Conservation (phyloP, 192 early-diverging fungal species). For the Coemansia erecta region DNA sequence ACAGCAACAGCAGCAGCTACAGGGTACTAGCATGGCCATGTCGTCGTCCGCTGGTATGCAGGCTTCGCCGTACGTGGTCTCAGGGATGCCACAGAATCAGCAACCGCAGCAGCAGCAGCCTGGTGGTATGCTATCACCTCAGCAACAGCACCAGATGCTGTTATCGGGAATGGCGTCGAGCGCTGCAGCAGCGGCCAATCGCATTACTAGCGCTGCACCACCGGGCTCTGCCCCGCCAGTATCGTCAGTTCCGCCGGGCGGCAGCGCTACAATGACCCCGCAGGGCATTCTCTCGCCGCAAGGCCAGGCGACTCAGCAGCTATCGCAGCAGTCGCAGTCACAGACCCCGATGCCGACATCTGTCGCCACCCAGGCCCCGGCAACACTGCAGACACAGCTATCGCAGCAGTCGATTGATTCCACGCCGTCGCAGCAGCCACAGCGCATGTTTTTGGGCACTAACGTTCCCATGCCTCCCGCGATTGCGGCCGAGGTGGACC, state of each 20-base stretch:
- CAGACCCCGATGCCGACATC: constrained; percentile 6
- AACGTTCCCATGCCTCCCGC: constrained; percentile 27
- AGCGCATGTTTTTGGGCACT: constrained; percentile 26
- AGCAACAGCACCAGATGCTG: constrained; percentile 10
- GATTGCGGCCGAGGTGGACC: constrained; percentile 23
- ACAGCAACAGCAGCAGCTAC: constrained; percentile 21
- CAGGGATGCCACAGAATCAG: constrained; percentile 23
- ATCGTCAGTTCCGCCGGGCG: background rate
- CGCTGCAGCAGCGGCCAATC: background rate
- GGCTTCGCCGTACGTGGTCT: constrained; percentile 15
- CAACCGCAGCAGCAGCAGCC: background rate
- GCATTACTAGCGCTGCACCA: too few species aligned
- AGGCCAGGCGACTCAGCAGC: constrained; percentile 8
- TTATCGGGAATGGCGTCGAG: constrained; percentile 4
- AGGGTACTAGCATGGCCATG: background rate
- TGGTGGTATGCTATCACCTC: constrained; percentile 7
- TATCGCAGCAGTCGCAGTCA: constrained; percentile 17
- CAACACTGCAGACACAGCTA: constrained; percentile 13
- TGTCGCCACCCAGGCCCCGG: constrained; percentile 8
- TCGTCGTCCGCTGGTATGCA: constrained; percentile 11
- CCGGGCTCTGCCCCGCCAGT: too few species aligned
- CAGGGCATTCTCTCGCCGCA: background rate
- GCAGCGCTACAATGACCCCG: background rate
- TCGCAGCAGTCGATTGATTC: constrained; percentile 1
- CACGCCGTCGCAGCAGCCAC: constrained; percentile 11